Base-by-base conservation (phyloP, 2,329 filamentous ascomycete species). In the Claviceps digitariae region DNA sequence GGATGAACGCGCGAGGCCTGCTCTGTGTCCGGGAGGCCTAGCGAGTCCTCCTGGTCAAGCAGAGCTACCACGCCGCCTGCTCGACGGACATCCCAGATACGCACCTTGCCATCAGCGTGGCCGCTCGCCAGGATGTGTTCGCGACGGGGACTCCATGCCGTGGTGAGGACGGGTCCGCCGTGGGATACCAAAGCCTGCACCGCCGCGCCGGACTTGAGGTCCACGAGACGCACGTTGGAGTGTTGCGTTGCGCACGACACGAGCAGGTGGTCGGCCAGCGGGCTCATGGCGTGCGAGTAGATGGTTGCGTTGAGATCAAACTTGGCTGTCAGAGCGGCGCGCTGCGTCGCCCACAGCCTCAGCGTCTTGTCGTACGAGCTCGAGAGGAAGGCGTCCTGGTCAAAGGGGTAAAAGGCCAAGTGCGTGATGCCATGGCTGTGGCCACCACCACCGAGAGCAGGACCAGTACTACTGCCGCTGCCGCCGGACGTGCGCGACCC, bases 221-320 rank as follows among this genome's bases (percentile, higher is more conserved):
- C 91, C 6, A 96, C 81, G 7, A 97, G 78, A 17, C 90, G 83
- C 15, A 95, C 86, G 27, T 86, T 78, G 7, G 88, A 87, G 64
- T 93, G 83, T 58, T 94, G 89, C 0, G 90, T 94, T 0, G 87
- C 90, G 62, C 89, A 93, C 10, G 91, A 90, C 10, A 96, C 86
- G 4, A 95, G 77, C 0, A 95, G 74, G 62, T 90, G 77, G 51
- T 80, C 72, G 53, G 88, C 78, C 54, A 90, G 72, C 44, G 83
- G 78, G 1, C 90, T 95, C 27, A 87, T 76, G 0, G 86, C 82
- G 66, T 95, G 90, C 1, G 85, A 83, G 67, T 89, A 88, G 48
- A 88, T 74, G 34, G 83, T 83, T 4, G 80, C 77, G 51, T 78
- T 79, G 25, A 90, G 74, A 55, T 82, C 74, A 61, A 90, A 90